These are phyloP conservation scores for Litsea cubeba DNA, from an alignment of 164 flowering plant genomes.

Conservation along the genomic window DNA sequence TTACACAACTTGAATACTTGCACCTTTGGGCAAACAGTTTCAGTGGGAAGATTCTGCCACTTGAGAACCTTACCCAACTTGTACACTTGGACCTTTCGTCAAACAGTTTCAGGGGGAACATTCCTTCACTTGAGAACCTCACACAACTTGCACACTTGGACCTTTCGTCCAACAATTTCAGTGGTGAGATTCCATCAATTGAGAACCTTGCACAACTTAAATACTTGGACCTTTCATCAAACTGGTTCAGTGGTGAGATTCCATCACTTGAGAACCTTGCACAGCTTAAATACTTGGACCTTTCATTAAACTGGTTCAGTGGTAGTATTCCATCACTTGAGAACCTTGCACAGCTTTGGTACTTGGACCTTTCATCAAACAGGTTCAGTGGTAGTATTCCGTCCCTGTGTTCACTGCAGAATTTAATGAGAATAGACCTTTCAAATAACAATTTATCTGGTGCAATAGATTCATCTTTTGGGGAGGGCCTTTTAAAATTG, in stretches of 20 bases:
- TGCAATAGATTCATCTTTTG: constrained; percentile 19
- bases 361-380: constrained; percentile 45
- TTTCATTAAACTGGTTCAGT: constrained; percentile 29
- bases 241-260: constrained; percentile 31
- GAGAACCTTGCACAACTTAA: constrained; percentile 21
- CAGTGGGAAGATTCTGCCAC: constrained; percentile 30
- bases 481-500: constrained; percentile 20
- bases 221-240: constrained; percentile 35
- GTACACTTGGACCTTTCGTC: constrained; percentile 17
- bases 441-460: constrained; percentile 31
- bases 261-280: too few relatives aligned
- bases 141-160: constrained; percentile 21
- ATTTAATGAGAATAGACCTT: constrained; percentile 25
- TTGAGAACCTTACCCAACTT: constrained; percentile 11
- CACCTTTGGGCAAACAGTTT: constrained; percentile 38
- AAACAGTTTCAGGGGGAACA: constrained; percentile 32
- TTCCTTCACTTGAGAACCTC: constrained; percentile 26
- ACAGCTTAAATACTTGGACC: too few relatives aligned
- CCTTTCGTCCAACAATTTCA: too few relatives aligned
- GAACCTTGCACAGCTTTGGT: constrained; percentile 22
- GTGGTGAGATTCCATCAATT: too few relatives aligned
- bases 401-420: constrained; percentile 10
- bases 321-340: constrained; percentile 27
- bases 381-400: constrained; percentile 36
- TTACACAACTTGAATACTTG: constrained; percentile 24